Conservation (phyloP, 164 flowering plant genomes). For the Saururus chinensis region DNA sequence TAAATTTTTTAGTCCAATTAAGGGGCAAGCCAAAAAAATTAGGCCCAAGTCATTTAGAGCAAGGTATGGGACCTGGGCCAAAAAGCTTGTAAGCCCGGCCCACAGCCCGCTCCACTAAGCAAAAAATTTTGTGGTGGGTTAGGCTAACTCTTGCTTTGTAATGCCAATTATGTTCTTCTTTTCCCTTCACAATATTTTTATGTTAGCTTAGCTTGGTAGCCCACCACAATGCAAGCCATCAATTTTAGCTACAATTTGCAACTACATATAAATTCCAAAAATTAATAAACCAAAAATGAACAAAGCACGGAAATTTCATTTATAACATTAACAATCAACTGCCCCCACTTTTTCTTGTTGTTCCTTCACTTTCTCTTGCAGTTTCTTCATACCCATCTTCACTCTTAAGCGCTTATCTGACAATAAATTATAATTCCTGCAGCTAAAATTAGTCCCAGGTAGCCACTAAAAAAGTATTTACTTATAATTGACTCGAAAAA, state of each 20-base stretch:
- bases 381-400: conserved; percentile 72
- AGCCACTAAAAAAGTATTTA: background rate
- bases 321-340: background rate
- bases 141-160: no score
- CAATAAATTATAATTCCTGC: background rate
- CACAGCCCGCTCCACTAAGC: no score
- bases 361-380: conserved; percentile 85
- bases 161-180: no score
- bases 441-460: background rate
- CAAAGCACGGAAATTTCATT: background rate
- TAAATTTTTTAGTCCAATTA: no score
- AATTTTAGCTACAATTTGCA: conserved; percentile 64
- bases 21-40: no score
- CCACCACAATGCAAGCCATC: conserved; percentile 50
- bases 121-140: no score
- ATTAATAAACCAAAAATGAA: background rate
- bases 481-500: no score
- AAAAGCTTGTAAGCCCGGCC: no score
- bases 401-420: conserved; percentile 88
- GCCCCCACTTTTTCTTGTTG: conserved; percentile 78
- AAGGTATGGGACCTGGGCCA: no score
- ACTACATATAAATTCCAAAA: conserved; percentile 16
- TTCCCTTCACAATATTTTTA: no score
- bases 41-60: no score
- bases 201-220: no score